phyloP scores from a whole-genome alignment of 2,329 filamentous ascomycete genomes.

The Mollisia scopiformis region DNA sequence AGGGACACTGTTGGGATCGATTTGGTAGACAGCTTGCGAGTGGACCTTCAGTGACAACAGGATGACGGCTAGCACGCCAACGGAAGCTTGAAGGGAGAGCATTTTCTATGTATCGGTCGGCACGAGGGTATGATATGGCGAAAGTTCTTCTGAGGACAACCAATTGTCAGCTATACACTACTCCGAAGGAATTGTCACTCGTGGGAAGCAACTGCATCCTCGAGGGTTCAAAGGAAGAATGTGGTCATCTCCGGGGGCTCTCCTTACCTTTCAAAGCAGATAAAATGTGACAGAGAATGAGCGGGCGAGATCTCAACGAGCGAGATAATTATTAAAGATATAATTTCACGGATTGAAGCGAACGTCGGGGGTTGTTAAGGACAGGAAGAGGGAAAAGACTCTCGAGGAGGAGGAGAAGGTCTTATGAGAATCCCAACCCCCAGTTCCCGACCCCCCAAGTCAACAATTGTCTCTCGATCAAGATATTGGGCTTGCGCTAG shows the following conservation, averaged over 20 bases:
- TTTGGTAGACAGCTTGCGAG: conserved; percentile 59
- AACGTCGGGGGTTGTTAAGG: conserved; percentile 7
- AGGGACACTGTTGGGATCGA: conserved; percentile 65
- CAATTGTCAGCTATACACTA: no score
- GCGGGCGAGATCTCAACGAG: not conserved
- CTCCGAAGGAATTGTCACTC: no score
- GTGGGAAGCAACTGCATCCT: no score
- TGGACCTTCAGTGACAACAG: conserved; percentile 44
- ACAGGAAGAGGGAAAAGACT: not conserved
- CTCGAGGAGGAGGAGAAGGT: conserved; percentile 8
- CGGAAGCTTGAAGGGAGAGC: conserved; percentile 52
- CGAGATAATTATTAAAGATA: not conserved
- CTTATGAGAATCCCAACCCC: conserved; percentile 13
- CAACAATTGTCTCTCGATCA: conserved; percentile 17
- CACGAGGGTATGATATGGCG: conserved; percentile 3
- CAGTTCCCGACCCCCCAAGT: conserved; percentile 20
- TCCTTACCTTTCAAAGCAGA: conserved; percentile 3
- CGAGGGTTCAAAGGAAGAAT: not conserved
- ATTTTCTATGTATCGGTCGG: conserved; percentile 40
- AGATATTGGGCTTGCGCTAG: conserved; percentile 15
- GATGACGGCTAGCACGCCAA: conserved; percentile 51
- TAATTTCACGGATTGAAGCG: conserved; percentile 4
- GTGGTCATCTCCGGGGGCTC: not conserved
- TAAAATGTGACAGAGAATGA: not conserved
- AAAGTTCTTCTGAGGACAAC: no score